These are phyloP conservation scores for Calonectria fujianensis DNA, from an alignment of 2,329 filamentous ascomycete genomes.

Conservation along the genomic window DNA sequence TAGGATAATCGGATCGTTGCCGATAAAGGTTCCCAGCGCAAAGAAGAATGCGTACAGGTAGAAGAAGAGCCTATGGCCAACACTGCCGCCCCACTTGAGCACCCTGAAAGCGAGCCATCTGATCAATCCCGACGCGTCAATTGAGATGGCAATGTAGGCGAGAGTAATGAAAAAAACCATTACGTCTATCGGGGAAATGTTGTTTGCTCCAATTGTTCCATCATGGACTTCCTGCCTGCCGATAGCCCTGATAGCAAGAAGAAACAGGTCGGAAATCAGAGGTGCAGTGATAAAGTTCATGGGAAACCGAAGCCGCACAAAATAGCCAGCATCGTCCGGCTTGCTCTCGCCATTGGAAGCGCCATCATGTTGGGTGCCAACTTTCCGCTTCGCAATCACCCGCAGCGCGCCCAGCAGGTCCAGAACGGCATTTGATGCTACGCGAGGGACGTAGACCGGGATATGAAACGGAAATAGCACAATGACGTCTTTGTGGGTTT, in stretches of 20 bases:
- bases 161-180: conserved; percentile 85
- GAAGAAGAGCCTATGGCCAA: conserved; percentile 81
- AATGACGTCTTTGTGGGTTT: conserved; percentile 72
- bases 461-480: conserved; percentile 82
- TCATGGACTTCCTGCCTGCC: conserved; percentile 80
- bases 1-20: conserved; percentile 85
- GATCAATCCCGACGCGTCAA: conserved; percentile 84
- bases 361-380: conserved; percentile 45
- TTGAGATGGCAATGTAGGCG: conserved; percentile 86
- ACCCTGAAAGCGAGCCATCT: conserved; percentile 82
- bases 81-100: conserved; percentile 78
- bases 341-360: conserved; percentile 40
- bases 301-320: conserved; percentile 74
- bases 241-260: conserved; percentile 82
- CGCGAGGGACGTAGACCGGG: conserved; percentile 75
- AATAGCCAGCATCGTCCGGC: conserved; percentile 51
- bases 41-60: conserved; percentile 86
- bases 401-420: conserved; percentile 62
- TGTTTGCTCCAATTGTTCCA: conserved; percentile 79
- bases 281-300: conserved; percentile 84
- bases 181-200: conserved; percentile 82
- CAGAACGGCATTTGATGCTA: conserved; percentile 66
- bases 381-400: conserved; percentile 69
- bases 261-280: conserved; percentile 81
- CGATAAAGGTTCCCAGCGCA: conserved; percentile 78